Evolutionary conservation across 2,329 filamentous ascomycete genomes (phyloP).

Genomic region (Diplodia corticola): DNA sequence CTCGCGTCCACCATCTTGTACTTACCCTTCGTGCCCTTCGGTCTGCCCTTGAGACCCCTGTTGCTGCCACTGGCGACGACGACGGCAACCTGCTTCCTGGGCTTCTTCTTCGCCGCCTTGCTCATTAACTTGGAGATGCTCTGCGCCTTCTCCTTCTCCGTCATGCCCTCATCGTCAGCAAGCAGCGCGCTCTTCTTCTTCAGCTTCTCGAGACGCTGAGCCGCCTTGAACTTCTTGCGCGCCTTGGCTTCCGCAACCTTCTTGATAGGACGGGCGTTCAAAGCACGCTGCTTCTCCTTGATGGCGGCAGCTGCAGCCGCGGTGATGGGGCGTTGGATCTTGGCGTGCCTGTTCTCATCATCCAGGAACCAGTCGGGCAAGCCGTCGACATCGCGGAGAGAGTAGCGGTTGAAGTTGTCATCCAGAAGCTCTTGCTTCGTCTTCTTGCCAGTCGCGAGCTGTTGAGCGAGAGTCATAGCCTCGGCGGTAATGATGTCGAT

Average conservation of each 20-base stretch:
- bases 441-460: conserved; percentile 83
- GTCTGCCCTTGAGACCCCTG: conserved; percentile 80
- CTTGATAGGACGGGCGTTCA: conserved; percentile 97
- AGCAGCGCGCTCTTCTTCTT: conserved; percentile 95
- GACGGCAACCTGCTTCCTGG: conserved; percentile 77
- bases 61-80: conserved; percentile 86
- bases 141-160: conserved; percentile 92
- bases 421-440: conserved; percentile 79
- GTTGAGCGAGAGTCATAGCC: conserved; percentile 95
- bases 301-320: conserved; percentile 89
- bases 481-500: conserved; percentile 99
- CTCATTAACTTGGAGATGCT: conserved; percentile 79
- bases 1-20: conserved; percentile 97
- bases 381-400: conserved; percentile 87
- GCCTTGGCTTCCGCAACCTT: conserved; percentile 97
- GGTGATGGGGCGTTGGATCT: conserved; percentile 81
- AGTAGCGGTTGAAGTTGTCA: conserved; percentile 89
- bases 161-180: conserved; percentile 85
- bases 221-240: conserved; percentile 94
- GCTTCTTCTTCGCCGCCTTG: conserved; percentile 82
- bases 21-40: conserved; percentile 88
- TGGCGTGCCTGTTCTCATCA: conserved; percentile 83
- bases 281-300: conserved; percentile 87
- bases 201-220: conserved; percentile 86
- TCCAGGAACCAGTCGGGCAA: conserved; percentile 98